These are phyloP conservation scores for Escallonia herrerae DNA, from an alignment of 129 eudicot species.

Conservation along the genomic window DNA sequence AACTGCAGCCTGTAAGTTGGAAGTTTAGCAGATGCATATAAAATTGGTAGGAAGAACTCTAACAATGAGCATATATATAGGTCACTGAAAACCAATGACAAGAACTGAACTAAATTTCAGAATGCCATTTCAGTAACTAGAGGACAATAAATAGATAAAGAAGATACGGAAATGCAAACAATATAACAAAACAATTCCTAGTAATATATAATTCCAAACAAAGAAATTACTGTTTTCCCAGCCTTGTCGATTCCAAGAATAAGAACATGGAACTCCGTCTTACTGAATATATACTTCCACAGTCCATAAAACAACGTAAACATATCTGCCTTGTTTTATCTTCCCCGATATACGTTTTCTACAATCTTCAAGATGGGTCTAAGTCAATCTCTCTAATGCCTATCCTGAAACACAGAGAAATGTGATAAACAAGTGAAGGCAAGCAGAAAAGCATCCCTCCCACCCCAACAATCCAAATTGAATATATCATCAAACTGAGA, in stretches of 20 bases:
- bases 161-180: no score
- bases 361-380: constrained; percentile 16
- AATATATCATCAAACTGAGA: no score
- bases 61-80: no score
- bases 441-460: background rate
- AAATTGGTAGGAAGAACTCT: no score
- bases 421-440: background rate
- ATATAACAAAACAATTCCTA: no score
- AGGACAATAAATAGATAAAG: no score
- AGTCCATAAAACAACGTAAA: constrained; percentile 93
- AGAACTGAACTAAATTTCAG: no score
- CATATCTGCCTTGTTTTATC: constrained; percentile 38
- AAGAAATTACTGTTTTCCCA: constrained; percentile 80
- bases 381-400: constrained; percentile 12
- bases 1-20: no score
- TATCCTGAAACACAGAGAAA: constrained; percentile 21
- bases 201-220: background rate
- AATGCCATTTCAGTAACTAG: no score
- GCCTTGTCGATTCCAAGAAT: constrained; percentile 98
- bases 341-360: constrained; percentile 15
- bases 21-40: no score
- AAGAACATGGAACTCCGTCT: constrained; percentile 97
- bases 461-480: background rate
- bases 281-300: constrained; percentile 78
- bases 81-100: no score